These are phyloP conservation scores for Myxozyma neotropica DNA, from an alignment of 805 yeast species.

Conservation along the genomic window DNA sequence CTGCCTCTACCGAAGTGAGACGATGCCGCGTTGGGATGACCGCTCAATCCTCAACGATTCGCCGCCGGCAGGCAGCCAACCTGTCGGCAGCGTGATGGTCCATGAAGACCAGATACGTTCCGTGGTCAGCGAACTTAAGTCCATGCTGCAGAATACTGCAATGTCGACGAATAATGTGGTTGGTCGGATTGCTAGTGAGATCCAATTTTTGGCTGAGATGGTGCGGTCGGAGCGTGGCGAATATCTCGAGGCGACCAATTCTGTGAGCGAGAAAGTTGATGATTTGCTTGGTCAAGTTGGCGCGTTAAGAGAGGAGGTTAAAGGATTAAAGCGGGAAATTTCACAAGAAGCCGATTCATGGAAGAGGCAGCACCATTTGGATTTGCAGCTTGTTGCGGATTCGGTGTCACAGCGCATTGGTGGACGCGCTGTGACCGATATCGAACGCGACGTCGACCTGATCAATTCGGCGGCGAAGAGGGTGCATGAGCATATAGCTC, in stretches of 20 bases:
- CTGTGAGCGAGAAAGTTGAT: slow-evolving; percentile 15
- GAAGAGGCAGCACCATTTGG: slow-evolving; percentile 3
- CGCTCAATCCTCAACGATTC: slow-evolving; percentile 17
- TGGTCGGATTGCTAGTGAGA: slow-evolving; percentile 15
- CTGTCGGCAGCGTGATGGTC: slow-evolving; percentile 9
- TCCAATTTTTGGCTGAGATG: slow-evolving; percentile 17
- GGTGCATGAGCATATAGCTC: background rate
- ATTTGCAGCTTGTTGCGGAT: slow-evolving; percentile 1
- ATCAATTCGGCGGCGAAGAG: slow-evolving; percentile 16
- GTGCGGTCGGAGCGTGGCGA: slow-evolving; percentile 18
- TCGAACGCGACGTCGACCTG: slow-evolving; percentile 28
- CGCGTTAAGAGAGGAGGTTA: slow-evolving; percentile 11
- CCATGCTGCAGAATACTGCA: slow-evolving; percentile 16
- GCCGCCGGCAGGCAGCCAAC: slow-evolving; percentile 5
- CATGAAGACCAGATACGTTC: slow-evolving; percentile 25
- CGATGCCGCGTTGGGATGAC: slow-evolving; percentile 29
- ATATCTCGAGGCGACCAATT: slow-evolving; percentile 1
- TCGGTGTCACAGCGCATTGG: slow-evolving; percentile 11
- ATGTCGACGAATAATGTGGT: slow-evolving; percentile 13
- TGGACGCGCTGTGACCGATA: slow-evolving; percentile 12
- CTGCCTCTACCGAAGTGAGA: too few relatives aligned
- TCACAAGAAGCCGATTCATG: slow-evolving; percentile 10
- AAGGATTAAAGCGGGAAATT: slow-evolving; percentile 4
- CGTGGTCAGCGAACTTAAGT: slow-evolving; percentile 13
- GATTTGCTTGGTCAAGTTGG: slow-evolving; percentile 18